Conservation (phyloP, 371 early-diverging fungal species). For the Blyttiomyces sp. region DNA sequence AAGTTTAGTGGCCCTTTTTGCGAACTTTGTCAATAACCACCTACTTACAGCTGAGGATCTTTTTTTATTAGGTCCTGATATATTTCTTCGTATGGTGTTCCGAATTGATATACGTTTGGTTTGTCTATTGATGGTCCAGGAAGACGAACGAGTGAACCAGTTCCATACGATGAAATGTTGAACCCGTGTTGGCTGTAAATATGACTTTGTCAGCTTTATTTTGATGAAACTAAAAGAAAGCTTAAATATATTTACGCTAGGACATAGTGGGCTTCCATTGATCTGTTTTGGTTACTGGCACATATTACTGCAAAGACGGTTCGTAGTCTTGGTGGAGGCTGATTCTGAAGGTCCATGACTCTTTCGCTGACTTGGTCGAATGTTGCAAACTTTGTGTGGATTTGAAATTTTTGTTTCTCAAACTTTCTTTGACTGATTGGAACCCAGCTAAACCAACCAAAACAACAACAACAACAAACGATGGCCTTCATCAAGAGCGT, state of each 20-base stretch:
- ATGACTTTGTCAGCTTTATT: neutral
- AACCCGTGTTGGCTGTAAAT: conserved; percentile 20
- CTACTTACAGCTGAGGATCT: conserved; percentile 66
- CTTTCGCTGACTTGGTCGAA: too few relatives aligned
- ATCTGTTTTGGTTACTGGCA: conserved; percentile 95
- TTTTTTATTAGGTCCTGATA: conserved; percentile 76
- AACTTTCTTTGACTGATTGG: too few relatives aligned
- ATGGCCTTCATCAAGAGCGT: conserved; percentile 32
- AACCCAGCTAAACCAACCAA: too few relatives aligned
- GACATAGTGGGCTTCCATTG: conserved; percentile 94
- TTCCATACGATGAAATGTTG: conserved; percentile 55
- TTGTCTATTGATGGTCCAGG: conserved; percentile 85
- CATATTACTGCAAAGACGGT: conserved; percentile 72
- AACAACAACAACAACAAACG: too few relatives aligned
- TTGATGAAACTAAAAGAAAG: neutral
- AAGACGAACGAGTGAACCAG: conserved; percentile 85
- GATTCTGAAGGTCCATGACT: too few relatives aligned
- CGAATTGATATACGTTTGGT: conserved; percentile 91
- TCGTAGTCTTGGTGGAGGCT: too few relatives aligned
- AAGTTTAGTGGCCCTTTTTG: neutral
- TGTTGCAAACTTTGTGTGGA: too few relatives aligned
- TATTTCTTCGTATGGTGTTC: conserved; percentile 87
- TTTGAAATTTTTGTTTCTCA: too few relatives aligned
- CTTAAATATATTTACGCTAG: conserved; percentile 54
- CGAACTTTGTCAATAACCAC: neutral